Conservation (phyloP, 2,329 filamentous ascomycete species). For the Trichophyton benhamiae region DNA sequence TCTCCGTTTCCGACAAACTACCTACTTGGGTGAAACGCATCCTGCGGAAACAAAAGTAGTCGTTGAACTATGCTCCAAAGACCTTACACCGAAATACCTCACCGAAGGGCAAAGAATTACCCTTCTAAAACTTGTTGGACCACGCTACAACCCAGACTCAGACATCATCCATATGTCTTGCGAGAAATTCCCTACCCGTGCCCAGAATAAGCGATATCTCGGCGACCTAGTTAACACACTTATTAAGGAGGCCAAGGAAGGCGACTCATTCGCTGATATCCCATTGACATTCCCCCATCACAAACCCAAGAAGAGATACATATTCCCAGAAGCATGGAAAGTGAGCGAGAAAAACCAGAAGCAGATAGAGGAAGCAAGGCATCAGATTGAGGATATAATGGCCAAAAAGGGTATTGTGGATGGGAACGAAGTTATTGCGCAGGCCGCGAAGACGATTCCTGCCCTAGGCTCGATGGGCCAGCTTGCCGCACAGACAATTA, state of each 20-base stretch:
- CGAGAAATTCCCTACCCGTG: conserved; percentile 75
- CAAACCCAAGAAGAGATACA: conserved; percentile 51
- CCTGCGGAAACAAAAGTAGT: conserved; percentile 90
- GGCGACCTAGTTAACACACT: conserved; percentile 64
- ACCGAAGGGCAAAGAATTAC: conserved; percentile 59
- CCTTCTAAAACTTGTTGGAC: conserved; percentile 73
- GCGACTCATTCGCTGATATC: conserved; percentile 76
- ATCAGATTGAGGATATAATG: conserved; percentile 31
- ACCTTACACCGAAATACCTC: conserved; percentile 51
- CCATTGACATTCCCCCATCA: conserved; percentile 83
- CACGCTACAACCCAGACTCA: conserved; percentile 75
- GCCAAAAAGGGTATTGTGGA: conserved; percentile 47
- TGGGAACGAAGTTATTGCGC: conserved; percentile 28
- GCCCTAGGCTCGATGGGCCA: conserved; percentile 4
- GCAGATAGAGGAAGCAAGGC: conserved; percentile 52
- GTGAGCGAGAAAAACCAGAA: conserved; percentile 57
- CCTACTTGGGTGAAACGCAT: conserved; percentile 87
- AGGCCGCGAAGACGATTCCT: conserved; percentile 24
- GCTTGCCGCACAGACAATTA: neutral
- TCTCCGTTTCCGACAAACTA: conserved; percentile 91
- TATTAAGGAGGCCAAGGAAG: conserved; percentile 63
- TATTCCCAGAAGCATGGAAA: conserved; percentile 73
- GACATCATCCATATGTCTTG: conserved; percentile 79
- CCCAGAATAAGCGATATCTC: conserved; percentile 95
- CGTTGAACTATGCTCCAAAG: conserved; percentile 67